Conservation (phyloP, 345 rosid genomes). For the Bruguiera sexangula region DNA sequence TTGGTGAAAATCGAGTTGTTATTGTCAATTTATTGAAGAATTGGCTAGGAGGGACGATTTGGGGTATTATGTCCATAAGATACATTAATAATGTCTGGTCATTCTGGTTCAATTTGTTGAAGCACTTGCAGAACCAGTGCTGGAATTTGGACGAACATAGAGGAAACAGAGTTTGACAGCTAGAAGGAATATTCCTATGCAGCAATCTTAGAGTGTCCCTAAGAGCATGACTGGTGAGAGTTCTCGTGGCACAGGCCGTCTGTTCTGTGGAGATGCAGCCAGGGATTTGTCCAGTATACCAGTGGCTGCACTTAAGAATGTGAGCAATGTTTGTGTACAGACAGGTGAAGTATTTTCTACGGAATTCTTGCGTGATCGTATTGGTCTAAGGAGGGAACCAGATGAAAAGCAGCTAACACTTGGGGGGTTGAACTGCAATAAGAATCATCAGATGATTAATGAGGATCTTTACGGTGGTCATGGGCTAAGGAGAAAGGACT, state of each 20-base stretch:
- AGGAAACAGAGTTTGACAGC: not conserved
- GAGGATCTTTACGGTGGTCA: conserved; percentile 40
- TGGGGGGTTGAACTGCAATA: conserved; percentile 22
- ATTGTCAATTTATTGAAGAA: not conserved
- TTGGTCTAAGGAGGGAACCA: conserved; percentile 33
- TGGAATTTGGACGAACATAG: conserved; percentile 2
- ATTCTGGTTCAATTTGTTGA: not conserved
- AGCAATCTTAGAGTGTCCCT: conserved; percentile 2
- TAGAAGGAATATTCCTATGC: conserved; percentile 1
- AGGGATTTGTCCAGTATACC: conserved; percentile 2
- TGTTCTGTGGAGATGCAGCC: conserved; percentile 29
- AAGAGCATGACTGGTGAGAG: conserved; percentile 48
- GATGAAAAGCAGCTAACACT: conserved; percentile 19
- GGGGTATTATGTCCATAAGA: not conserved
- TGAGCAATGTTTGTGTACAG: conserved; percentile 43
- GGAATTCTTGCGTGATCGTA: conserved; percentile 53
- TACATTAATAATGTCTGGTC: not conserved
- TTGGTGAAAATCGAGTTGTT: conserved; percentile 1
- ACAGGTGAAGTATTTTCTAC: conserved; percentile 85
- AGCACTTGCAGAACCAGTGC: not conserved
- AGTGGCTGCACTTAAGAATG: conserved; percentile 25
- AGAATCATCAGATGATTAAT: conserved; percentile 30
- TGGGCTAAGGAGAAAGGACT: conserved; percentile 40
- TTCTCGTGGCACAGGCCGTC: conserved; percentile 39
- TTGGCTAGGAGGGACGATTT: conserved; percentile 7